Evolutionary conservation across 768 basidiomycete species (phyloP).

Genomic region (Mrakia hoshinonis): DNA sequence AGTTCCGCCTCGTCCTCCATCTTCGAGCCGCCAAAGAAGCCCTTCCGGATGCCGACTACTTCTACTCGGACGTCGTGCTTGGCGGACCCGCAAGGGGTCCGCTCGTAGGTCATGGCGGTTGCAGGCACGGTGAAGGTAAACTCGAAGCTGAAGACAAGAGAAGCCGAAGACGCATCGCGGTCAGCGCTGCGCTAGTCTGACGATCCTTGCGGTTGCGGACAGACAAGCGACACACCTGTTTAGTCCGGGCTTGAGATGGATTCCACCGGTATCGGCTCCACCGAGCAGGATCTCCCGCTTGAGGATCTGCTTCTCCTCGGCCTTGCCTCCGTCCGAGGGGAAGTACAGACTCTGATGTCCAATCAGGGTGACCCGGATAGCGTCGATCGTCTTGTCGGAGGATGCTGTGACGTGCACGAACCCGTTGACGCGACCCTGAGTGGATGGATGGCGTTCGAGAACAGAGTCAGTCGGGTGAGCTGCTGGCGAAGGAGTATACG

Average conservation of each 20-base stretch:
- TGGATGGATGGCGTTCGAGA: too few relatives aligned
- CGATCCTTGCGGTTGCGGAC: too few relatives aligned
- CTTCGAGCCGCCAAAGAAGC: neutral
- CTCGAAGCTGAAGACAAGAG: neutral
- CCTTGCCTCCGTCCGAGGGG: too few relatives aligned
- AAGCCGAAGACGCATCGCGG: neutral
- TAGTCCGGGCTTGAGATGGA: neutral
- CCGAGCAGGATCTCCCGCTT: neutral
- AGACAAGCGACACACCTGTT: neutral
- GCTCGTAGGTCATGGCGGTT: neutral
- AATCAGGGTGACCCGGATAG: neutral
- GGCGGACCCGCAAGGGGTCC: neutral
- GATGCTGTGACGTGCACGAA: conserved; percentile 11
- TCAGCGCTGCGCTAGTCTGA: too few relatives aligned
- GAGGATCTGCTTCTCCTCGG: neutral
- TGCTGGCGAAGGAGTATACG: too few relatives aligned
- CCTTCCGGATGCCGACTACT: neutral
- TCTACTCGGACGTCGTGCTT: neutral
- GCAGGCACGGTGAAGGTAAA: conserved; percentile 1
- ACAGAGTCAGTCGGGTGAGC: too few relatives aligned
- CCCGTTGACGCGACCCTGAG: neutral
- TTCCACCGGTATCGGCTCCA: neutral
- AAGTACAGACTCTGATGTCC: neutral
- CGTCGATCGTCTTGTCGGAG: neutral
- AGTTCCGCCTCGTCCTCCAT: neutral